Conservation (phyloP, 129 eudicot genomes). For the Flaveria trinervia region DNA sequence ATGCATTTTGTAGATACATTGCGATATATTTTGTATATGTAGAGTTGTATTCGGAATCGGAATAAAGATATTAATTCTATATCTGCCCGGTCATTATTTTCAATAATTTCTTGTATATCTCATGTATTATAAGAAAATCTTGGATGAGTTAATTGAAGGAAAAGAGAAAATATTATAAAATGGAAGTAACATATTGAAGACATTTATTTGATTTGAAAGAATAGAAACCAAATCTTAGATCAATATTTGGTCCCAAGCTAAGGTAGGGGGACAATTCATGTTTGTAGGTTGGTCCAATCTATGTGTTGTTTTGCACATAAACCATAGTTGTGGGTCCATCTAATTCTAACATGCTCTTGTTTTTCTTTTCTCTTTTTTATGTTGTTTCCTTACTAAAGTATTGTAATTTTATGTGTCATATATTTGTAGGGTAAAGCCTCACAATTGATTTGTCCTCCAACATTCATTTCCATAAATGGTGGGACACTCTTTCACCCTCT, state of each 20-base stretch:
- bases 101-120: too few relatives aligned
- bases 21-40: too few relatives aligned
- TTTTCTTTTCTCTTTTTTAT: background rate
- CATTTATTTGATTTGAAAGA: slow-evolving; percentile 8
- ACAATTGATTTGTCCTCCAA: slow-evolving; percentile 35
- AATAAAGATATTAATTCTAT: too few relatives aligned
- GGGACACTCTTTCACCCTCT: slow-evolving; percentile 23
- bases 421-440: slow-evolving; percentile 42
- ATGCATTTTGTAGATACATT: too few relatives aligned
- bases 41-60: too few relatives aligned
- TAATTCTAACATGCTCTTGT: slow-evolving; percentile 36
- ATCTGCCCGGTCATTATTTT: too few relatives aligned
- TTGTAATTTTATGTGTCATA: slow-evolving; percentile 22
- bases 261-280: slow-evolving; percentile 31
- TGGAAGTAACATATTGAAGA: background rate
- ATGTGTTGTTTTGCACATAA: slow-evolving; percentile 36
- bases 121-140: too few relatives aligned
- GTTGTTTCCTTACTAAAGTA: background rate
- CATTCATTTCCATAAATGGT: slow-evolving; percentile 21
- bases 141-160: too few relatives aligned
- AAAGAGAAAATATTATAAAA: background rate
- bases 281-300: slow-evolving; percentile 35
- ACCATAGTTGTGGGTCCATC: slow-evolving; percentile 34
- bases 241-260: slow-evolving; percentile 19
- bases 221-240: slow-evolving; percentile 31